Evolutionary conservation across 1,139 yeast species (phyloP).

Genomic region (Yamadazyma triangularis): DNA sequence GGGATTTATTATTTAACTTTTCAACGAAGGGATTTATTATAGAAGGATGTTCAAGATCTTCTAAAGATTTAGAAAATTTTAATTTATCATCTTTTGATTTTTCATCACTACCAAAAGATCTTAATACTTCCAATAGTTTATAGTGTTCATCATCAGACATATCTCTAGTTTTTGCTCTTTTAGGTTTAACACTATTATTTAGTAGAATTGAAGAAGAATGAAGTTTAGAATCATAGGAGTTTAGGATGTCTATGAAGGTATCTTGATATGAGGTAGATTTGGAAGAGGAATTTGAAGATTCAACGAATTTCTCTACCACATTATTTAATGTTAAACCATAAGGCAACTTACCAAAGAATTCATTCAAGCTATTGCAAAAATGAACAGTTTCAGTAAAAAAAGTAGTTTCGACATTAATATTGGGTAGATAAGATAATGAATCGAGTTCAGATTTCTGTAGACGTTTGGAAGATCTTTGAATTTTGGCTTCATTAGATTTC

Average conservation of each 20-base stretch:
- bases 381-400: constrained; percentile 22
- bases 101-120: constrained; percentile 26
- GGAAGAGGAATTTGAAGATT: constrained; percentile 2
- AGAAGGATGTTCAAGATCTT: constrained; percentile 1
- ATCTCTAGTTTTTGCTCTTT: constrained; percentile 7
- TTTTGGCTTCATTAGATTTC: constrained; percentile 16
- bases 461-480: constrained; percentile 37
- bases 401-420: constrained; percentile 15
- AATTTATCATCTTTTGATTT: background rate
- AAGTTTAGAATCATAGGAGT: constrained; percentile 6
- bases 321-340: constrained; percentile 10
- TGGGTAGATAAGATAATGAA: constrained; percentile 8
- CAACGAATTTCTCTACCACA: constrained; percentile 18
- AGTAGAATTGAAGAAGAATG: background rate
- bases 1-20: constrained; percentile 7
- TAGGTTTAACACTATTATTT: background rate
- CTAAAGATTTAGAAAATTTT: background rate
- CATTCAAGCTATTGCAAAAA: constrained; percentile 19
- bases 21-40: constrained; percentile 5
- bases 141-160: constrained; percentile 27
- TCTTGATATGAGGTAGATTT: constrained; percentile 8
- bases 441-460: constrained; percentile 23
- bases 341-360: constrained; percentile 9
- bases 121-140: constrained; percentile 35
- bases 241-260: constrained; percentile 24